A percentile compares a stretch with the other conserved stretches of the same genome.
Conservation (phyloP, 257 asterid genomes). For the Solanum boliviense region DNA sequence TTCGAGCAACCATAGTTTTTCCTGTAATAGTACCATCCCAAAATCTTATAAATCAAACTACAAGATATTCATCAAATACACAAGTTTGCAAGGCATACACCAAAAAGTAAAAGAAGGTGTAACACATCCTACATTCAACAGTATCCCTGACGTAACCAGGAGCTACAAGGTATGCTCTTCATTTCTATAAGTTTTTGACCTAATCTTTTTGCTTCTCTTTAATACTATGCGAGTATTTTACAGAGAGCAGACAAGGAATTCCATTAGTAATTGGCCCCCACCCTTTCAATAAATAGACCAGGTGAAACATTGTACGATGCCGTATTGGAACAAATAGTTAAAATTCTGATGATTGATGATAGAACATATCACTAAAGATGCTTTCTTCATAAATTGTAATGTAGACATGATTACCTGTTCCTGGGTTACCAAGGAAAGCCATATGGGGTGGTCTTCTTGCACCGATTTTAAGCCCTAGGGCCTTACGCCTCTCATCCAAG, state of each 20-base stretch:
- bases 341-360: background rate
- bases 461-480: conserved; percentile 78
- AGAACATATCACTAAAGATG: background rate
- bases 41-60: background rate
- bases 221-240: background rate
- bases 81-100: background rate
- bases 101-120: background rate
- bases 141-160: background rate
- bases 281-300: background rate
- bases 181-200: background rate
- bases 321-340: background rate
- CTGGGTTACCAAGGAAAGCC: conserved; percentile 98
- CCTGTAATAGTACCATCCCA: conserved; percentile 28
- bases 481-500: conserved; percentile 76
- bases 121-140: background rate
- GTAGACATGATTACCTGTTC: conserved; percentile 50
- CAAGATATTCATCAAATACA: background rate
- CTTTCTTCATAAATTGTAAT: background rate
- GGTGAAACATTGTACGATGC: background rate
- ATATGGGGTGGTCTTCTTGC: conserved; percentile 88
- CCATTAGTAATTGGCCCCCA: background rate
- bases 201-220: background rate
- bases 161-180: background rate
- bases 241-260: background rate
- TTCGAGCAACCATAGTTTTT: conserved; percentile 82